Percentiles rank a stretch among this genome's conserved stretches.
Conservation (phyloP, 2,329 filamentous ascomycete genomes). For the Penicillium hordei region DNA sequence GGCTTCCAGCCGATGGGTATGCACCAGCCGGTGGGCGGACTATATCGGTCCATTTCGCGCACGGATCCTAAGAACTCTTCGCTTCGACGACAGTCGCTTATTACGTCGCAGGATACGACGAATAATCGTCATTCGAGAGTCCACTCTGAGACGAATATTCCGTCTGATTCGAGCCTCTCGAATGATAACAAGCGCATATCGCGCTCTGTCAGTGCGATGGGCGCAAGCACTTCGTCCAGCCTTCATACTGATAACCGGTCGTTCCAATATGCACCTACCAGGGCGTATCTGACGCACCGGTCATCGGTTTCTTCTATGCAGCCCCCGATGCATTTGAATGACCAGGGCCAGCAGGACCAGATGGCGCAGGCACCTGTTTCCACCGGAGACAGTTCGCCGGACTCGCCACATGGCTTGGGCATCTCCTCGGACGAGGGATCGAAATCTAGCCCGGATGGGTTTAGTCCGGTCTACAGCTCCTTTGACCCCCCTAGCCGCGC, state of each 20-base stretch:
- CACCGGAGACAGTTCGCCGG: constrained; percentile 19
- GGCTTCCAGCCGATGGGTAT: constrained; percentile 30
- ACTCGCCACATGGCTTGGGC: constrained; percentile 29
- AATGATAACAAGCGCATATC: constrained; percentile 48
- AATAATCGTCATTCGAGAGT: constrained; percentile 58
- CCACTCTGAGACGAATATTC: constrained; percentile 61
- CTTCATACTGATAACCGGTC: constrained; percentile 36
- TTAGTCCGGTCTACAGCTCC: constrained; percentile 39
- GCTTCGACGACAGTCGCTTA: constrained; percentile 43
- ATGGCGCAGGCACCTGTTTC: constrained; percentile 7
- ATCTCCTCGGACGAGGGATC: constrained; percentile 29
- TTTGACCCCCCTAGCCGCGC: constrained; percentile 59
- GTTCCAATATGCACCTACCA: constrained; percentile 34
- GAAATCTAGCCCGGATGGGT: constrained; percentile 34
- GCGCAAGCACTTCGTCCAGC: constrained; percentile 34
- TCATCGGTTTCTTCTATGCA: constrained; percentile 44
- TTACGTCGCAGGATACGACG: constrained; percentile 34
- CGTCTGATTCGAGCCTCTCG: constrained; percentile 36
- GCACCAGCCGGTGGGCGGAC: constrained; percentile 40
- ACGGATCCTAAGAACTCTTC: constrained; percentile 48
- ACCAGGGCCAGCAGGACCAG: constrained; percentile 9
- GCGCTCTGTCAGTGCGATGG: constrained; percentile 63
- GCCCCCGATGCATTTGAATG: constrained; percentile 7
- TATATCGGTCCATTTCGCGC: constrained; percentile 45
- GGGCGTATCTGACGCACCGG: constrained; percentile 35